Evolutionary conservation across 148 eudicot genomes (phyloP).

Genomic region (Chenopodium quinoa): DNA sequence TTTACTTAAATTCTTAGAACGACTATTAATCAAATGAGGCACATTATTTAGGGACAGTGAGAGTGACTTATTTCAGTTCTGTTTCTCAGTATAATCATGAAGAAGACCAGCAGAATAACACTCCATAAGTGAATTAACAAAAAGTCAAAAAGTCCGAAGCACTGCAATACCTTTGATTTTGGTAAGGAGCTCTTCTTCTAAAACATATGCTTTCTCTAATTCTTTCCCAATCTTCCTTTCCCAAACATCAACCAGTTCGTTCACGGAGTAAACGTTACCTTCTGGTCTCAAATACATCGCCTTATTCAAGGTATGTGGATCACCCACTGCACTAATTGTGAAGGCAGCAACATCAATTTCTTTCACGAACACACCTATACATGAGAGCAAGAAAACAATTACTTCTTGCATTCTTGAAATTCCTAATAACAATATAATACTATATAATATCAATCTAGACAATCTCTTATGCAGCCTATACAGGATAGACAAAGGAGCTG

Average conservation of each 20-base stretch:
- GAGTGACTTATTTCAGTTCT: background rate
- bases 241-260: constrained; percentile 69
- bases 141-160: constrained; percentile 6
- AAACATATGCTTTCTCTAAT: constrained; percentile 46
- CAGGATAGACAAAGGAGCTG: background rate
- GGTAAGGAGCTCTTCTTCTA: constrained; percentile 61
- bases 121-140: background rate
- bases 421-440: background rate
- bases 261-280: constrained; percentile 68
- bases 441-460: background rate
- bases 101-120: background rate
- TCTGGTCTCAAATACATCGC: constrained; percentile 67
- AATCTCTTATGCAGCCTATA: background rate
- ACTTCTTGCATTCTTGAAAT: too few species aligned
- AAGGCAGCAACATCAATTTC: constrained; percentile 79
- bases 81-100: background rate
- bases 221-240: constrained; percentile 65
- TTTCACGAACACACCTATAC: constrained; percentile 65
- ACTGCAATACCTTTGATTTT: constrained; percentile 55
- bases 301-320: constrained; percentile 76
- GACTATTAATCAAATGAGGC: background rate
- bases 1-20: background rate
- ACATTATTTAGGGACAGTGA: background rate
- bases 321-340: constrained; percentile 76
- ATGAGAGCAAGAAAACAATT: background rate